Base-by-base conservation (phyloP, 352 stramenopile species). In the Phytophthora hibernalis region DNA sequence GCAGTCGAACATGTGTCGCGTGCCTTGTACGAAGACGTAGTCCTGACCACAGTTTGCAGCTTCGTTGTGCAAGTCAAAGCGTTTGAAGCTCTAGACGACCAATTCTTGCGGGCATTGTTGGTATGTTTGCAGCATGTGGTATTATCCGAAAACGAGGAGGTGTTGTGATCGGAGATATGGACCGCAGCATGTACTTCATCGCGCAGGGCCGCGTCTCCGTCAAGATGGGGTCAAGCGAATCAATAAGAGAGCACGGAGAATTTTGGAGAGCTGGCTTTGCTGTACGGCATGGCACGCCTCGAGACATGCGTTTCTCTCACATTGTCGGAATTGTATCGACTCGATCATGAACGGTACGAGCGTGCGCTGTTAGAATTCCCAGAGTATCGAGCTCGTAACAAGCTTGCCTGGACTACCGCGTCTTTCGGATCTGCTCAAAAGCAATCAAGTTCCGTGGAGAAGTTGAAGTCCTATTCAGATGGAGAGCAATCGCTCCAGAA, bases 141-240 rank as follows among this genome's bases (percentile, higher is more conserved):
- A 6, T 91, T 79, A 61, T 84, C 77, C 11, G 82, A 89, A 48
- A 78, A 74, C 13, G 82, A 91, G 49, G 79, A 91, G 31, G 73
- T 92, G 35, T 82, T 50, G 85, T 88, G n/a, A 62, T 69, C 4
- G 85, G 86, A 1, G 86, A 95, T 64, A 83, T 93, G 51, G 84
- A 93, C 28, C 80, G 82, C 15, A 87, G 69, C 38, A 92, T 94
- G 86, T 93, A 93, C 53, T 91, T 94, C 31, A 91, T 94, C 48
- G 72, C 82, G 0, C 54, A 78, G 0, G 86, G 86, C 0, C 83
- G 82, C 5, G 54, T 94, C 2, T 68, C 85, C 18, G 76, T 93
- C 21, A 89, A 85, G 54, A 71, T 85, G 18, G 74, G 74, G 10
- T 80, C 70, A 2, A 76, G 52, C 13, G 83, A 91, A 35, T 55